phyloP scores from a whole-genome alignment of 805 yeast species.

The Cyberlindnera xishuangbannaensis region DNA sequence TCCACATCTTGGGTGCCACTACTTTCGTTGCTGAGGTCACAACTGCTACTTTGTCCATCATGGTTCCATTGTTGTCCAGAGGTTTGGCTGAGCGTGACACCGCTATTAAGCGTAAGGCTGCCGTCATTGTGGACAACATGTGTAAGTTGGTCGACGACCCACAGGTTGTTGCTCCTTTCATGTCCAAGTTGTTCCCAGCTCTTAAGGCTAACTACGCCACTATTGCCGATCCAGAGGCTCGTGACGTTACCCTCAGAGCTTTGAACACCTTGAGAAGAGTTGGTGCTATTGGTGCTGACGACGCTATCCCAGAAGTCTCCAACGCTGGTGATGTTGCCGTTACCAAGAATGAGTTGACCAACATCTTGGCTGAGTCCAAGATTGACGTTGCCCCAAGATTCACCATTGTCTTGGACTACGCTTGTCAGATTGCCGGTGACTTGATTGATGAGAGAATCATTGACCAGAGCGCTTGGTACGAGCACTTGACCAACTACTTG shows the following conservation, averaged over 20 bases:
- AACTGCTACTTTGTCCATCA: conserved; percentile 97
- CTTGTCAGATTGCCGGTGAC: conserved; percentile 97
- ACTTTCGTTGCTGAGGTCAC: conserved; percentile 99
- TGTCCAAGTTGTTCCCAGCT: conserved; percentile 92
- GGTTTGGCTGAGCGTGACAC: conserved; percentile 99
- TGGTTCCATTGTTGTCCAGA: conserved; percentile 98
- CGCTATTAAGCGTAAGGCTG: conserved; percentile 98
- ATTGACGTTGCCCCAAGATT: conserved; percentile 66
- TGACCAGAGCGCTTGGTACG: conserved; percentile 88
- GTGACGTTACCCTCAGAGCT: conserved; percentile 97
- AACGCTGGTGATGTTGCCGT: conserved; percentile 96
- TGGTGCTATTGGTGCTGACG: conserved; percentile 91
- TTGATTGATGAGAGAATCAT: conserved; percentile 96
- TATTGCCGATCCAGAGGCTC: conserved; percentile 99
- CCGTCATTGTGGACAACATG: conserved; percentile 99
- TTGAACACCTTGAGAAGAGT: conserved; percentile 97
- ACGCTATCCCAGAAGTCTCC: conserved; percentile 92
- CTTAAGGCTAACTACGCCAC: conserved; percentile 88
- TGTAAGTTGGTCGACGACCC: conserved; percentile 99
- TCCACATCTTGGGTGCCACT: conserved; percentile 98
- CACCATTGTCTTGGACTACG: conserved; percentile 68
- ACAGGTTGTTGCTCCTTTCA: conserved; percentile 99
- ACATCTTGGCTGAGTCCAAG: conserved; percentile 62
- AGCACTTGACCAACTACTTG: conserved; percentile 86
- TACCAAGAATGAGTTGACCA: conserved; percentile 75